Conservation (phyloP, 805 yeast species). For the Saccharomycopsis microspora region DNA sequence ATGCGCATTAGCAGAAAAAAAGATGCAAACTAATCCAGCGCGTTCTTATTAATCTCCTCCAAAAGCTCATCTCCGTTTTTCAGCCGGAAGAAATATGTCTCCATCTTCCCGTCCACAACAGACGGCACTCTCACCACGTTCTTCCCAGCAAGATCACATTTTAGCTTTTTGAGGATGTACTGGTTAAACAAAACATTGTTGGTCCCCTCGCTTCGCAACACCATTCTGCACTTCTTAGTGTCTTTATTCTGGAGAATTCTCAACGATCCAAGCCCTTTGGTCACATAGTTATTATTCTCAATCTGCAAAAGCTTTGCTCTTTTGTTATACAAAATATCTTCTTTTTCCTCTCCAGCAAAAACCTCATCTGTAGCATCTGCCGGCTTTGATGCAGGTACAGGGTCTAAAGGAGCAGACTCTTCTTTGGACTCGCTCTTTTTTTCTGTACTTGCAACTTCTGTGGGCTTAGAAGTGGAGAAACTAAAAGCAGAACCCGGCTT, state of each 20-base stretch:
- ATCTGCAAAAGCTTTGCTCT: conserved; percentile 1
- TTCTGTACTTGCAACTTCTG: not conserved
- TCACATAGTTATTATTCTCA: conserved; percentile 3
- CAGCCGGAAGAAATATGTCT: conserved; percentile 10
- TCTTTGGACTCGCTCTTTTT: not conserved
- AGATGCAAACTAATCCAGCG: not conserved
- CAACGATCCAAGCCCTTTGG: conserved; percentile 14
- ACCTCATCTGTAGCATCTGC: not conserved
- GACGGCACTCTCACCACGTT: conserved; percentile 13
- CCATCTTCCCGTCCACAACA: conserved; percentile 10
- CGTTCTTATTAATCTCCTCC: not conserved
- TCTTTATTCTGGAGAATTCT: conserved; percentile 10
- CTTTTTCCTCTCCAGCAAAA: conserved; percentile 16
- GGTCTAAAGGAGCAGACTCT: conserved; percentile 9
- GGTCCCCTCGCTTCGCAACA: conserved; percentile 15
- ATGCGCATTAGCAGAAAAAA: not conserved
- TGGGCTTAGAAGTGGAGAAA: not conserved
- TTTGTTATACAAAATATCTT: conserved; percentile 10
- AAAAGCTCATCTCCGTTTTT: conserved; percentile 13
- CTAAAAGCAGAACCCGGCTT: conserved; percentile 1
- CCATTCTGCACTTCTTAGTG: conserved; percentile 7
- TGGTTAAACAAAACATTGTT: conserved; percentile 12
- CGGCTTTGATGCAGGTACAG: not conserved
- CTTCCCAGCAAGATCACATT: conserved; percentile 8
- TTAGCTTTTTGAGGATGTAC: conserved; percentile 12